A percentile compares a stretch with the other conserved stretches of the same genome.
These are phyloP conservation scores for Penicillium arizonense DNA, from an alignment of 495 filamentous ascomycete genomes.

Conservation along the genomic window DNA sequence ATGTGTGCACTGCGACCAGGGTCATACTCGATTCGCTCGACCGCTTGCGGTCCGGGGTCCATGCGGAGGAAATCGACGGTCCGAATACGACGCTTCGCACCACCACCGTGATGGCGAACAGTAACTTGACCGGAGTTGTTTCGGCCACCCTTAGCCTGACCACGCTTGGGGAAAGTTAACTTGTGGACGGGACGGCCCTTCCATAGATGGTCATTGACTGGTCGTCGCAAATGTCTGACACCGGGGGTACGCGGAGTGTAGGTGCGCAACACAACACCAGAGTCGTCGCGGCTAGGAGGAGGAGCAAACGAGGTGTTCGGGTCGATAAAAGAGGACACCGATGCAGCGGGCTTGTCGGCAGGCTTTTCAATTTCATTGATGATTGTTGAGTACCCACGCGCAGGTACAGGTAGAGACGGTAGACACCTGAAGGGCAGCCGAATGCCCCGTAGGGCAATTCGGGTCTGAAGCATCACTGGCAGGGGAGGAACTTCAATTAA, in stretches of 20 bases:
- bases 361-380: constrained; percentile 38
- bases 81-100: constrained; percentile 84
- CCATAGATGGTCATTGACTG: constrained; percentile 95
- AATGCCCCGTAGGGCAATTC: constrained; percentile 53
- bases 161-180: constrained; percentile 87
- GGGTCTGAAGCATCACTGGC: constrained; percentile 62
- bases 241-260: constrained; percentile 96
- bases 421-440: constrained; percentile 48
- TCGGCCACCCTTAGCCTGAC: constrained; percentile 86
- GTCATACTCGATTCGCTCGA: constrained; percentile 95
- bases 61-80: constrained; percentile 82
- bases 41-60: constrained; percentile 73
- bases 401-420: constrained; percentile 26
- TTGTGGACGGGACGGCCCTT: constrained; percentile 81
- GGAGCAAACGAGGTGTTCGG: constrained; percentile 43
- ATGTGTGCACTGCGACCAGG: constrained; percentile 92
- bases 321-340: constrained; percentile 26
- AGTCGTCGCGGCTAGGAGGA: constrained; percentile 40
- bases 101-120: constrained; percentile 87
- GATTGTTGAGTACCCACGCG: constrained; percentile 57
- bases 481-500: background rate
- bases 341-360: constrained; percentile 25
- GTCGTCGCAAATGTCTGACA: constrained; percentile 83
- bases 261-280: constrained; percentile 57
- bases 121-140: constrained; percentile 84